A percentile compares a stretch with the other conserved stretches of the same genome.
phyloP scores from a whole-genome alignment of 768 basidiomycete species.

The Infundibulicybe gibba region DNA sequence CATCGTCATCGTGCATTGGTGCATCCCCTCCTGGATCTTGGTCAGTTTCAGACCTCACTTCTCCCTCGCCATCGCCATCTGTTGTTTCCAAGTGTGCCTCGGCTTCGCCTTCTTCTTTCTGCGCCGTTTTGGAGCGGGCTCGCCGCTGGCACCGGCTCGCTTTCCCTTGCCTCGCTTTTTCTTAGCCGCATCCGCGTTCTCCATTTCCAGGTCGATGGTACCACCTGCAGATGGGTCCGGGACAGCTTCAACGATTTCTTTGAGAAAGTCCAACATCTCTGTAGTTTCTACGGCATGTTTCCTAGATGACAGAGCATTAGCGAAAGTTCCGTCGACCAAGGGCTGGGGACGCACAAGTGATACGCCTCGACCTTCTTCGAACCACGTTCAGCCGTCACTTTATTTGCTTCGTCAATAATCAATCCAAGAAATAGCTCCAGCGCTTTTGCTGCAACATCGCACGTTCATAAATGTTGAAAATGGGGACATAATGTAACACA shows the following conservation, averaged over 20 bases:
- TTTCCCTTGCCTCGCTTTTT: constrained; percentile 54
- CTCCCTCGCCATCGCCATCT: constrained; percentile 20
- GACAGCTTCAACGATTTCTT: constrained; percentile 83
- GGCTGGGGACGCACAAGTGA: constrained; percentile 71
- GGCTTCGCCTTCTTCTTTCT: constrained; percentile 42
- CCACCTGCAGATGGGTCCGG: constrained; percentile 87
- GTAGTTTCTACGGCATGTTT: constrained; percentile 90
- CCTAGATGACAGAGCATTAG: constrained; percentile 34
- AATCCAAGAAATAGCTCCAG: constrained; percentile 88
- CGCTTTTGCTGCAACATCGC: constrained; percentile 68
- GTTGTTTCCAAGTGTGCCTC: constrained; percentile 24
- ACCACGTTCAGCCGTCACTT: constrained; percentile 74
- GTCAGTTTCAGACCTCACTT: constrained; percentile 18
- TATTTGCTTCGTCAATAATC: constrained; percentile 78
- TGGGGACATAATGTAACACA: constrained; percentile 33
- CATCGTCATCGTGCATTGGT: constrained; percentile 22
- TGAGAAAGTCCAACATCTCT: constrained; percentile 90
- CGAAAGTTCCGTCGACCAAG: neutral
- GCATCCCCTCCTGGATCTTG: constrained; percentile 21
- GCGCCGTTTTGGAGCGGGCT: constrained; percentile 42
- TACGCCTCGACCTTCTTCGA: constrained; percentile 90
- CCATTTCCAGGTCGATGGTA: constrained; percentile 68
- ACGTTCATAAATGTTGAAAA: neutral
- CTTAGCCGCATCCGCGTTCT: constrained; percentile 60
- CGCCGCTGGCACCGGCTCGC: constrained; percentile 34